Percentiles rank a stretch among this genome's conserved stretches.
Conservation (phyloP, 306 rosid genomes). For the Pachyrhizus erosus region DNA sequence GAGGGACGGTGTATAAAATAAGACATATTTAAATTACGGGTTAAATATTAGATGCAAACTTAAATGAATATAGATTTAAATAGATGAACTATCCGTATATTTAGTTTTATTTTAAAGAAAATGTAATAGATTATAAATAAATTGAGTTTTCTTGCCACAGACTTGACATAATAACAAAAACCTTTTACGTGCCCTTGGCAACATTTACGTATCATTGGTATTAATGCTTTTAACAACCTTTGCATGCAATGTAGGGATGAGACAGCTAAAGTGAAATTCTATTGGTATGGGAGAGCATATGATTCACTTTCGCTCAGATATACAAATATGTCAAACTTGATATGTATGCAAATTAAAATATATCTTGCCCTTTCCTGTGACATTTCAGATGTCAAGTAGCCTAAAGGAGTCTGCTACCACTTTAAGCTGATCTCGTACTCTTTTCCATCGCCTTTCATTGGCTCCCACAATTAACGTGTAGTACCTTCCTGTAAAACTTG, state of each 20-base stretch:
- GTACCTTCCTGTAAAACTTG: slow-evolving; percentile 68
- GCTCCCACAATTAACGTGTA: slow-evolving; percentile 89
- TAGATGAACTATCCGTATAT: too few species aligned
- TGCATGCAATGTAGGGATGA: neutral
- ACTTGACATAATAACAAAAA: too few species aligned
- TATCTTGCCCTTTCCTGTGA: neutral
- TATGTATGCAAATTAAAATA: neutral
- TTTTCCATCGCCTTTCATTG: slow-evolving; percentile 90
- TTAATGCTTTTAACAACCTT: neutral
- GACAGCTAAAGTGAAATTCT: neutral
- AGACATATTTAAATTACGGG: too few species aligned
- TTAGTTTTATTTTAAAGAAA: too few species aligned
- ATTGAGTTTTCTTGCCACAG: too few species aligned
- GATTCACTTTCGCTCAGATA: slow-evolving; percentile 16
- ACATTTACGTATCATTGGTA: neutral
- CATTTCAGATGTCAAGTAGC: slow-evolving; percentile 71
- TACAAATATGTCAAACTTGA: slow-evolving; percentile 29
- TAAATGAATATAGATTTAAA: too few species aligned
- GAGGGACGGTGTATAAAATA: too few species aligned
- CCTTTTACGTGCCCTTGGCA: neutral
- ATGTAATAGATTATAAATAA: too few species aligned
- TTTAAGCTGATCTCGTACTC: slow-evolving; percentile 74
- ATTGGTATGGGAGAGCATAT: neutral
- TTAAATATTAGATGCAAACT: too few species aligned
- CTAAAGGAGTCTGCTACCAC: slow-evolving; percentile 95